Base-by-base conservation (phyloP, 2,329 filamentous ascomycete species). In the Trichoderma koningii region DNA sequence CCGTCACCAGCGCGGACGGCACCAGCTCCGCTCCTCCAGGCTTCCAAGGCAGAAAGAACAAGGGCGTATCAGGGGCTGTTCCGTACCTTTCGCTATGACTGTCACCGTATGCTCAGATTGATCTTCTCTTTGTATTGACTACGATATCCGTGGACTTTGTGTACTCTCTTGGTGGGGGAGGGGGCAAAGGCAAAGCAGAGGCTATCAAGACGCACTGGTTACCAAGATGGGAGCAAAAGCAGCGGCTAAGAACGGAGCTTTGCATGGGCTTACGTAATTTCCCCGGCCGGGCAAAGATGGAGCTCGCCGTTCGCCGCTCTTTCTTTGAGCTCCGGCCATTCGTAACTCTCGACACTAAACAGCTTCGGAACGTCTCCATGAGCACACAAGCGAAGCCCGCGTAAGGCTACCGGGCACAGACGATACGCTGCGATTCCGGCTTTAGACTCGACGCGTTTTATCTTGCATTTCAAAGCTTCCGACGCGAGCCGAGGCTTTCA, bases 291-390 rank as follows among this genome's bases (percentile, higher is more conserved):
- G 30, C 17, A 34, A 51, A 62, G 65, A 67, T 74, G 75, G 74
- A 76, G 72, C 73, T 75, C 75, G 75, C 71, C 74, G 74, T 60
- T 52, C 71, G 71, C 75, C 75, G 71, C 28, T 38, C 4, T 34
- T 34, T 21, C n/a, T 19, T 34, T 10, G 14, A 38, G 34, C n/a
- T 21, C 28, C 28, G 14, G 26, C 28, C 17, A 53, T 10, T 12
- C 12, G 1, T 19, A 38, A 38, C 5, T 26, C 10, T 19, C 12
- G 30, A 17, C 34, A 41, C 30, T 55, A 38, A 38, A 14, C 34
- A 38, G 34, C 10, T 14, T 38, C 7, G 34, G 34, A 38, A 10
- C 34, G 3, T 38, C 34, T 38, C 5, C 34, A 38, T 38, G 34
- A 38, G 34, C 34, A 38, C 10, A 38, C 34, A 5, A 9, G 34